Evolutionary conservation across 148 eudicot species (phyloP).

Genomic region (Chenopodium album): DNA sequence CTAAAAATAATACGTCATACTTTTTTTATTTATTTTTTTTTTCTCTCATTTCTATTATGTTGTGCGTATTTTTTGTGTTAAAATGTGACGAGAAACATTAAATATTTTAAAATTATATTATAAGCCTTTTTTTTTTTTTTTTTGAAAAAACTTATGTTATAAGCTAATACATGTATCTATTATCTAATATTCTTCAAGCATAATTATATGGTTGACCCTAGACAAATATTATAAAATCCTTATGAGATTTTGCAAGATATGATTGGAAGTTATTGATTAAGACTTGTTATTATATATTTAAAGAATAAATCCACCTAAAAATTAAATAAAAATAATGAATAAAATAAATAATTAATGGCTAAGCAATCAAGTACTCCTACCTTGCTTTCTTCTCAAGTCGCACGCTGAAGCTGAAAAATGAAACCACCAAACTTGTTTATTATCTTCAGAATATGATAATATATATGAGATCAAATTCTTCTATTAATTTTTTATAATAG

Average conservation of each 20-base stretch:
- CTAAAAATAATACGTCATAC: too few relatives aligned
- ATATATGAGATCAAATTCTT: background rate
- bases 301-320: conserved; percentile 20
- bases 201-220: conserved; percentile 17
- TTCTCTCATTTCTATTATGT: too few relatives aligned
- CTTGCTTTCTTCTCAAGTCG: conserved; percentile 29
- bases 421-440: conserved; percentile 14
- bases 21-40: too few relatives aligned
- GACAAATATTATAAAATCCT: conserved; percentile 5
- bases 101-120: background rate
- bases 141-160: background rate
- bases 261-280: conserved; percentile 19
- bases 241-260: conserved; percentile 24
- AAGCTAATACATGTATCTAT: background rate
- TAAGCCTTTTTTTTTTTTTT: background rate
- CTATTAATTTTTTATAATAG: too few relatives aligned
- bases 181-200: background rate
- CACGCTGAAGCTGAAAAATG: conserved; percentile 14
- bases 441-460: background rate
- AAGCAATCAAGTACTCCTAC: conserved; percentile 27
- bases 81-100: too few relatives aligned
- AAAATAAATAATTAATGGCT: background rate
- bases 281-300: background rate
- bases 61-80: background rate
- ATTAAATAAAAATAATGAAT: background rate